Conservation (phyloP, 106 monocot genomes). For the Phalaenopsis equestris region DNA sequence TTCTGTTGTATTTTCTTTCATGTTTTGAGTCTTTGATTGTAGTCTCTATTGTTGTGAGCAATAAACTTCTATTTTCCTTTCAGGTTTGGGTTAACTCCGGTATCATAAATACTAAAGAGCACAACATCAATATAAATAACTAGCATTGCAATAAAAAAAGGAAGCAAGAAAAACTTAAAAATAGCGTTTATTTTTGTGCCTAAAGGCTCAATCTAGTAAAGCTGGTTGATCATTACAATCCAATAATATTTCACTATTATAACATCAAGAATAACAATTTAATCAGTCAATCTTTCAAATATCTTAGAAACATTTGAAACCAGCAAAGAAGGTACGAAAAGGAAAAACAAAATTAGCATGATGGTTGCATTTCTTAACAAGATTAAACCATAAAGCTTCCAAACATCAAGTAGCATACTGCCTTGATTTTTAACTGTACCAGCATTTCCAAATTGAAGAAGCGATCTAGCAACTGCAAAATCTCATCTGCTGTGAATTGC, state of each 20-base stretch:
- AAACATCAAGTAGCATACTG: constrained; percentile 1
- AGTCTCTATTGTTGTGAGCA: too few species aligned
- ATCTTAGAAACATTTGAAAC: neutral
- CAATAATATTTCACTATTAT: neutral
- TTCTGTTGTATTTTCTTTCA: too few species aligned
- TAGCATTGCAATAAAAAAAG: too few species aligned
- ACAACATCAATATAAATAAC: too few species aligned
- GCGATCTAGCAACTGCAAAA: constrained; percentile 75
- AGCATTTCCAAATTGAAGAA: constrained; percentile 99
- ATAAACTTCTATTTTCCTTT: too few species aligned
- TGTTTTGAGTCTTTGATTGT: too few species aligned
- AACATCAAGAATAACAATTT: neutral
- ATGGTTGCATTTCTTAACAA: neutral
- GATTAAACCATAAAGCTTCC: constrained; percentile 1
- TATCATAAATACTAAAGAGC: too few species aligned
- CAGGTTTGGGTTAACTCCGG: too few species aligned
- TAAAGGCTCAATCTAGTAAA: neutral
- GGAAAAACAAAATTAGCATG: neutral
- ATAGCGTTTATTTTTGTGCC: neutral
- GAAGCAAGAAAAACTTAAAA: neutral
- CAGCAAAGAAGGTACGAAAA: neutral
- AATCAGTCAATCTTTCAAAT: neutral
- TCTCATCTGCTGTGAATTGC: constrained; percentile 78
- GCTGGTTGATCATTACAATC: too few species aligned
- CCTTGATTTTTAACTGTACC: constrained; percentile 29